Evolutionary conservation across 768 basidiomycete species (phyloP).

Genomic region (Arthromyces matolae): DNA sequence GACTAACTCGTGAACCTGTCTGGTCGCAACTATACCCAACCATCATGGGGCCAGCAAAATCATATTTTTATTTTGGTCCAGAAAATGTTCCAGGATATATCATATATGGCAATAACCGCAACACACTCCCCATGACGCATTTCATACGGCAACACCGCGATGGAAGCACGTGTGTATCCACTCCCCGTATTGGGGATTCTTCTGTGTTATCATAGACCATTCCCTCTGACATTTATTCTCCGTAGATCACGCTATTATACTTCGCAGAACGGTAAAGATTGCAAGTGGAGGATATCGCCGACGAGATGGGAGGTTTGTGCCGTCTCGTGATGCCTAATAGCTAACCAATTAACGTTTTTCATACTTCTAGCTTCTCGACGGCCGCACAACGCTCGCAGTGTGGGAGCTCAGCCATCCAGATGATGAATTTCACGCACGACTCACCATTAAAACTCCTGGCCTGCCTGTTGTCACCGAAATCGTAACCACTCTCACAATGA

Average conservation of each 20-base stretch:
- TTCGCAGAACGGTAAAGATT: constrained; percentile 62
- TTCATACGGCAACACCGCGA: constrained; percentile 56
- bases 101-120: constrained; percentile 62
- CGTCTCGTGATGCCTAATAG: not conserved
- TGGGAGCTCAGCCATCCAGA: constrained; percentile 64
- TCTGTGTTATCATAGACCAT: constrained; percentile 4
- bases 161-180: constrained; percentile 52
- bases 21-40: constrained; percentile 68
- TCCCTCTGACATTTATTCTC: constrained; percentile 1
- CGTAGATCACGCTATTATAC: constrained; percentile 72
- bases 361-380: constrained; percentile 54
- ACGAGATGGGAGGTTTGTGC: constrained; percentile 65
- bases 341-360: constrained; percentile 5
- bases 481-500: constrained; percentile 68
- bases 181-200: not conserved
- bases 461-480: constrained; percentile 72
- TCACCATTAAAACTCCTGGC: constrained; percentile 56
- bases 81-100: constrained; percentile 56
- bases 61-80: constrained; percentile 76
- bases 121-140: constrained; percentile 52
- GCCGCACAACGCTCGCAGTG: constrained; percentile 54
- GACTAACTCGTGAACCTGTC: constrained; percentile 56
- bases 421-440: constrained; percentile 54
- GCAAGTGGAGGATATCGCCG: constrained; percentile 69
- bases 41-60: constrained; percentile 78